Evolutionary conservation across 2,329 filamentous ascomycete species (phyloP), one percentile per base, ranked within the genome.

Genomic region (Chaetomium sp.): DNA sequence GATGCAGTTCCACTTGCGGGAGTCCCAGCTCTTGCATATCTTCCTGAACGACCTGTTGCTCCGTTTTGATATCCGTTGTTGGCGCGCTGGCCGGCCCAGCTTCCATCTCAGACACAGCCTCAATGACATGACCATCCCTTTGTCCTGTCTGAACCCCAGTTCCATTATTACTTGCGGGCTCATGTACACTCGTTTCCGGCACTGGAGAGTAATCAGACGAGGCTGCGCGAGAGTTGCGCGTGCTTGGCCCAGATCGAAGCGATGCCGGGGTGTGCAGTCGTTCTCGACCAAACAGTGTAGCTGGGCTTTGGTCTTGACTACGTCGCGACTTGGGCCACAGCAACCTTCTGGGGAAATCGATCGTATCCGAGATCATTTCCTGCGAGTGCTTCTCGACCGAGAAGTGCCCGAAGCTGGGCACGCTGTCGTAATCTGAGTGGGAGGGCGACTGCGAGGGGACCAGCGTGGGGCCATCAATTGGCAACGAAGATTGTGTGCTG

Each of bases 381-480:
- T 62, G 60, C 2, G 57, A 58, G 2, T 57, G 49, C 40, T 57
- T 59, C 27, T 64, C 59, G 7, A 6, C 42, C 5, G 62, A 61
- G 43, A 63, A 59, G 33, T 59, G 38, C 3, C 54, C 58, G 32
- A 59, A 46, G 36, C 58, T 60, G 27, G 53, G 49, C 38, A 45
- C 33, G 49, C 51, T 52, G n/a, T 40, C 10, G 10, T 49, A 19
- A 6, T 43, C 54, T 1, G 61, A 54, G 14, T n/a, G 32, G 3
- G 41, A 45, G 4, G 53, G 43, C 6, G 53, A 49, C 6, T 8
- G n/a, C 6, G 56, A 55, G 4, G 53, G 33, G 8, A 61, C 55
- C 32, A 62, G 51, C n/a, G 59, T 62, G 12, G 57, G 59, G 2
- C 60, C 61, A 42, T 63, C 60, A 32, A 63, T 58, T 14, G 52